Base-by-base conservation (phyloP, 176 grass and related monocot genomes). In the sorghum (Sorghum bicolor) region DNA sequence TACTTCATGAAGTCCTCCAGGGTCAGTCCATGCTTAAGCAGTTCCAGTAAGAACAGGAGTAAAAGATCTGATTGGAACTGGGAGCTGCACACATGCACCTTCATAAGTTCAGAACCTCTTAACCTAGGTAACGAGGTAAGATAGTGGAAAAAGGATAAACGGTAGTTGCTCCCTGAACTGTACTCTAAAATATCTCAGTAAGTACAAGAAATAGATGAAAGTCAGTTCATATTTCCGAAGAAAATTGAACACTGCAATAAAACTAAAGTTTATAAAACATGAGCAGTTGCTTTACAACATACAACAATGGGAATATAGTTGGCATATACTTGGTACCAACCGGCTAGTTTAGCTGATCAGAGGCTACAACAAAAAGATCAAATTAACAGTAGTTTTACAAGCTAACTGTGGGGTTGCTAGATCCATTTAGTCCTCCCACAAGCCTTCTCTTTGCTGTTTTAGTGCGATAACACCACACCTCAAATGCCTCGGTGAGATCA, bases 401-500 rank as follows among this genome's bases (percentile, higher is more conserved):
- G 61, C 85, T 90, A 79, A 94, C 77, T 40, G 86, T 70, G 48
- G 84, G 68, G 22, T 94, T 94, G 37, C 81, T 78, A 64, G 75
- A 69, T 64, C 88, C 91, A 87, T 94, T 74, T 55, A 91, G 31
- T 12, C 74, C 77, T 8, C 64, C 72, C 71, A 86, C 55, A 29
- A 94, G 55, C 74, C 96, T 86, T 64, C 96, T 93, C 64, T 95
- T 93, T 45, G 96, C 91, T 28, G 89, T 87, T 89, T 95, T 98
- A 80, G 87, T 84, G 64, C 89, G 87, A 81, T 93, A 98, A 74
- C 96, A 98, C 96, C 96, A 98, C 44, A 98, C 87, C 70, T 95
- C 96, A 43, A 98, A 98, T 66, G 93, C 96, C 87, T 98, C 96
- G 3, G 89, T 98, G 40, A 98, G 86, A 84, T 98, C 93, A 60